Conservation (phyloP, 805 yeast species). For the Phaffomyces antillensis region DNA sequence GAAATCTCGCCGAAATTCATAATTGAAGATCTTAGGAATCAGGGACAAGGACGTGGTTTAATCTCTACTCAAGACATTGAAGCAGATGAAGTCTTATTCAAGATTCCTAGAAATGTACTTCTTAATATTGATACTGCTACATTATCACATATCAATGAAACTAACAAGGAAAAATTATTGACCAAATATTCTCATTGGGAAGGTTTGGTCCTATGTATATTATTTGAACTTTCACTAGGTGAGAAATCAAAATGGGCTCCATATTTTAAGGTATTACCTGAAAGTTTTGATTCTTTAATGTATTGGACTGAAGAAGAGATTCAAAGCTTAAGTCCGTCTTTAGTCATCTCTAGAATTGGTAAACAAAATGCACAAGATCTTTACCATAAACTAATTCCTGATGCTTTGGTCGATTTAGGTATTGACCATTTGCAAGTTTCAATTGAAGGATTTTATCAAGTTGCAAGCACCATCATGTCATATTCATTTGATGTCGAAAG, state of each 20-base stretch:
- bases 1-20: conserved; percentile 48
- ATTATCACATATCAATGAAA: conserved; percentile 27
- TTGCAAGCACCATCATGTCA: conserved; percentile 80
- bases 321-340: conserved; percentile 55
- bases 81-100: conserved; percentile 58
- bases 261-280: conserved; percentile 70
- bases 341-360: conserved; percentile 66
- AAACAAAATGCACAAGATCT: conserved; percentile 54
- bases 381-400: conserved; percentile 40
- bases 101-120: conserved; percentile 53
- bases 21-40: conserved; percentile 51
- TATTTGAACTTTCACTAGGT: conserved; percentile 49
- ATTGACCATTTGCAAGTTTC: conserved; percentile 33
- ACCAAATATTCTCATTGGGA: conserved; percentile 64
- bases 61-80: conserved; percentile 55
- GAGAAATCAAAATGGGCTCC: conserved; percentile 54
- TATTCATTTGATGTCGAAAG: conserved; percentile 81
- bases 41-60: conserved; percentile 72
- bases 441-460: conserved; percentile 54
- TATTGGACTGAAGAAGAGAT: conserved; percentile 71
- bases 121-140: conserved; percentile 55
- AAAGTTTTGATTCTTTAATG: conserved; percentile 57
- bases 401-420: conserved; percentile 31
- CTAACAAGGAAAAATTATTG: conserved; percentile 30
- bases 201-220: conserved; percentile 58